These are phyloP conservation scores for Epipyxis sp. DNA, from an alignment of 108 stramenopile species.

Conservation along the genomic window DNA sequence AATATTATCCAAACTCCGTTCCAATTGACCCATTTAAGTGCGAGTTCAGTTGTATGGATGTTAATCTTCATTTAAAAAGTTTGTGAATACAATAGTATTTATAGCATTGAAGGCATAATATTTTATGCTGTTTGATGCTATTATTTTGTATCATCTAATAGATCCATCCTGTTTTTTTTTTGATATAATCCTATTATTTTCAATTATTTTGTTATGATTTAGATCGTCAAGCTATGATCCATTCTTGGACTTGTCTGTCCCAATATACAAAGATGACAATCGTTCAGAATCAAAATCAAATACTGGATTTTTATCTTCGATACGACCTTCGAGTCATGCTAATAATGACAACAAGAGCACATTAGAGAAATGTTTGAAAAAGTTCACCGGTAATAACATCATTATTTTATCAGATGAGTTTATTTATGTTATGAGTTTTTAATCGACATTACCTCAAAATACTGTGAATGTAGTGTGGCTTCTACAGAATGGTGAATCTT, in stretches of 20 bases:
- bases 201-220: background rate
- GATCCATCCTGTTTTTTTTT: too few species aligned
- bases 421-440: too few species aligned
- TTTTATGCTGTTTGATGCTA: background rate
- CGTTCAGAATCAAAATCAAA: background rate
- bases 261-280: constrained; percentile 13
- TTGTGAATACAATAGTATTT: background rate
- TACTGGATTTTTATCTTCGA: background rate
- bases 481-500: too few species aligned
- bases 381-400: constrained; percentile 20
- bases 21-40: too few species aligned
- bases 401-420: too few species aligned
- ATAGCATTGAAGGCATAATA: background rate
- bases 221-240: constrained; percentile 26
- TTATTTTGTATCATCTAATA: too few species aligned
- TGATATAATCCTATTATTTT: background rate
- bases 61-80: background rate
- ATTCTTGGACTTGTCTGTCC: constrained; percentile 26
- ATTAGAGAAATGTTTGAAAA: constrained; percentile 18
- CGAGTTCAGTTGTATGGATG: too few species aligned
- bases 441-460: too few species aligned
- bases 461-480: too few species aligned
- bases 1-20: too few species aligned
- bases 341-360: background rate
- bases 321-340: background rate